Evolutionary conservation across 768 basidiomycete species (phyloP).

Genomic region (Termitomyces sp.): DNA sequence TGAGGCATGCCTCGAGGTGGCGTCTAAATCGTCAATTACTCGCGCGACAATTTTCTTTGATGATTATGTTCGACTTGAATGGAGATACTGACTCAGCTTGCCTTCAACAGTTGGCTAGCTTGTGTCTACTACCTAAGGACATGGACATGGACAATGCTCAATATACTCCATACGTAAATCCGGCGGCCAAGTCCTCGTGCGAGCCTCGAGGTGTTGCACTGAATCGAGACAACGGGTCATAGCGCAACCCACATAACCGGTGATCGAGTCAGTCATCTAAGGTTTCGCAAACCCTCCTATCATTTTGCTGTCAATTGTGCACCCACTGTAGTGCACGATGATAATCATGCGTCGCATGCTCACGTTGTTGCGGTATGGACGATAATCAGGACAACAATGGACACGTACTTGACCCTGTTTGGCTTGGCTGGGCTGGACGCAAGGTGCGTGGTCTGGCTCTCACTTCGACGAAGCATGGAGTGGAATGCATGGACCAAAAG

Average conservation of each 20-base stretch:
- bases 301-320: not conserved
- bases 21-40: slow-evolving; percentile 2
- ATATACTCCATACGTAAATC: not conserved
- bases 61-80: not conserved
- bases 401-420: not conserved
- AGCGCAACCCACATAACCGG: not conserved
- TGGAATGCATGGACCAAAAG: not conserved
- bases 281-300: not conserved
- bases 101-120: not conserved
- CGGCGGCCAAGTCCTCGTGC: not conserved
- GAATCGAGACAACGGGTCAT: not conserved
- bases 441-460: not conserved
- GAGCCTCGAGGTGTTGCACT: not conserved
- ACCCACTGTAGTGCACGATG: not conserved
- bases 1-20: slow-evolving; percentile 51
- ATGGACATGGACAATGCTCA: not conserved
- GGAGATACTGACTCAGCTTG: not conserved
- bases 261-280: not conserved
- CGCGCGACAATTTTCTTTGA: not conserved
- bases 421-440: not conserved
- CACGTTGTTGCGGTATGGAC: not conserved
- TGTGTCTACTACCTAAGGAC: not conserved
- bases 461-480: not conserved
- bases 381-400: not conserved
- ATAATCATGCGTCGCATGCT: not conserved